Percentiles rank a stretch among this genome's conserved stretches.
Conservation (phyloP, 208 protist genomes). For the Porcisia hertigi region DNA sequence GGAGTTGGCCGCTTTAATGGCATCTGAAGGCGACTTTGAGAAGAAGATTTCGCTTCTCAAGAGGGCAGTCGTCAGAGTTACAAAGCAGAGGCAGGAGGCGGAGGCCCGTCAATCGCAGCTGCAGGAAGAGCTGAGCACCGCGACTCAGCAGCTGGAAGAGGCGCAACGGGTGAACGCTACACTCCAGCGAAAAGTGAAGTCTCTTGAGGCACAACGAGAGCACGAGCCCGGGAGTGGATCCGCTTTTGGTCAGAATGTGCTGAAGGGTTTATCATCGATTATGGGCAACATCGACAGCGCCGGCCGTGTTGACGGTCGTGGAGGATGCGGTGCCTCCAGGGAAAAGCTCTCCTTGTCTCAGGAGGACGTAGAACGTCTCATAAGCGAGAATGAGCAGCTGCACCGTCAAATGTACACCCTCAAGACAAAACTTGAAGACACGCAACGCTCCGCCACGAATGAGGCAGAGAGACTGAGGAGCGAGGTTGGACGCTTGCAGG, state of each 20-base stretch:
- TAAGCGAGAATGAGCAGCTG: constrained; percentile 70
- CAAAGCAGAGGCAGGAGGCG: constrained; percentile 81
- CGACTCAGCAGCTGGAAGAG: constrained; percentile 41
- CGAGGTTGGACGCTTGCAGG: constrained; percentile 35
- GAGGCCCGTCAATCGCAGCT: constrained; percentile 56
- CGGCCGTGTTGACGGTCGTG: constrained; percentile 4
- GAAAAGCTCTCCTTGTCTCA: constrained; percentile 35
- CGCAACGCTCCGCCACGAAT: constrained; percentile 13
- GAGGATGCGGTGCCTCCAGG: background rate
- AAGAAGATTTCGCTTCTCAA: constrained; percentile 86
- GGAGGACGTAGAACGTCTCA: constrained; percentile 69
- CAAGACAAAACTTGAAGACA: constrained; percentile 52
- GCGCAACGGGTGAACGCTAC: constrained; percentile 48
- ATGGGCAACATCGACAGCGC: constrained; percentile 41
- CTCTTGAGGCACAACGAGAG: constrained; percentile 49
- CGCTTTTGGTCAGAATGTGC: constrained; percentile 61
- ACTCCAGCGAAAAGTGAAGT: constrained; percentile 49
- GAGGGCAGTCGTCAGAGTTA: constrained; percentile 78
- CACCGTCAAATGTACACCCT: constrained; percentile 67
- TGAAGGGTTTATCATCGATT: constrained; percentile 77
- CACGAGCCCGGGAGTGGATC: constrained; percentile 42
- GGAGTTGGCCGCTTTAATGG: constrained; percentile 76
- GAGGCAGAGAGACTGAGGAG: constrained; percentile 17
- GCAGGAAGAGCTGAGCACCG: constrained; percentile 46
- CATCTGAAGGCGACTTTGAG: constrained; percentile 63